Evolutionary conservation across 1,284 basidiomycete species (phyloP).

Genomic region (Sphaerobolus stellatus): DNA sequence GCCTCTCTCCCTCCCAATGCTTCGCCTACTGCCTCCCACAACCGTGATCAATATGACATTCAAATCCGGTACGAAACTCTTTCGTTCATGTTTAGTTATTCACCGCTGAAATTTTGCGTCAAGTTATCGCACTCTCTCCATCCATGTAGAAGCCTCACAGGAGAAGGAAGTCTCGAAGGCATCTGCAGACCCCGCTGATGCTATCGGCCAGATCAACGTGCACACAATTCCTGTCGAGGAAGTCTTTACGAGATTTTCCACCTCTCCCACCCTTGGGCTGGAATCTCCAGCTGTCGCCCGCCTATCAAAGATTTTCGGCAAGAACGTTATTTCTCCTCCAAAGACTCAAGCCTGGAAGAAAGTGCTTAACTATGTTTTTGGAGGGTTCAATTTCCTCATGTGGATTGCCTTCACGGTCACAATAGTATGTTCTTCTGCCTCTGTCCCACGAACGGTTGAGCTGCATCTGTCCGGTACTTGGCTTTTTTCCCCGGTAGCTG

Average conservation of each 20-base stretch:
- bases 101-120: too few species aligned
- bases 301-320: conserved; percentile 44
- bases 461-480: conserved; percentile 24
- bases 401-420: conserved; percentile 51
- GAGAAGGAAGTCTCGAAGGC: too few species aligned
- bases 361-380: conserved; percentile 50
- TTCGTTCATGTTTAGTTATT: too few species aligned
- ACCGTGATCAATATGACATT: too few species aligned
- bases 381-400: conserved; percentile 53
- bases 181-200: too few species aligned
- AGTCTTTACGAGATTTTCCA: conserved; percentile 48
- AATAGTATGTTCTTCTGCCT: conserved; percentile 29
- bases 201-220: too few species aligned
- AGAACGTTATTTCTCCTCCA: conserved; percentile 48
- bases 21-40: too few species aligned
- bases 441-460: background rate
- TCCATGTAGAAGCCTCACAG: too few species aligned
- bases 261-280: conserved; percentile 46
- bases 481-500: conserved; percentile 40
- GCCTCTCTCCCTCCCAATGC: too few species aligned
- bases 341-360: conserved; percentile 49
- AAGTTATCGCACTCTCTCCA: too few species aligned
- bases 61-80: too few species aligned
- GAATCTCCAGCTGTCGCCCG: conserved; percentile 47
- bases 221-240: conserved; percentile 48